Conservation (phyloP, 495 filamentous ascomycete species). For the Astrothelium subdiscretum region DNA sequence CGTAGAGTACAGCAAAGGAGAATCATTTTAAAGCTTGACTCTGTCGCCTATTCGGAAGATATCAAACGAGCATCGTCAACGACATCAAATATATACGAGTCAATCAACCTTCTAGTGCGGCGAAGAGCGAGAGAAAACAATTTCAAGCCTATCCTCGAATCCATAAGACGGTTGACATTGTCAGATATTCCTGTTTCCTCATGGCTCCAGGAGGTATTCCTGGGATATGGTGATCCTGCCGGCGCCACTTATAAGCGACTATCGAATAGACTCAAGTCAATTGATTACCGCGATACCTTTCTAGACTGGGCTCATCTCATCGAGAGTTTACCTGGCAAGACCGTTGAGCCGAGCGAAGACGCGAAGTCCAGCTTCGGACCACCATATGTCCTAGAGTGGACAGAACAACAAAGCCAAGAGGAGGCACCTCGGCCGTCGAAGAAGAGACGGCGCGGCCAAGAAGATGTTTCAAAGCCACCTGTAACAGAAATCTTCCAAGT, state of each 20-base stretch:
- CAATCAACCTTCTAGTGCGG: slow-evolving; percentile 77
- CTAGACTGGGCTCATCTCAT: slow-evolving; percentile 90
- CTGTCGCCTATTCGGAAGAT: slow-evolving; percentile 66
- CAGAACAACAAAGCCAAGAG: slow-evolving; percentile 30
- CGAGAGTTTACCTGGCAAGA: slow-evolving; percentile 74
- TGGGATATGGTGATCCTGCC: slow-evolving; percentile 88
- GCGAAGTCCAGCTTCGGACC: slow-evolving; percentile 66
- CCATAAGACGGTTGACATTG: slow-evolving; percentile 74
- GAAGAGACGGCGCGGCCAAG: slow-evolving; percentile 69
- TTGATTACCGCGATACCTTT: slow-evolving; percentile 92
- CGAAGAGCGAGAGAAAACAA: slow-evolving; percentile 89
- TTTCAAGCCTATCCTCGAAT: slow-evolving; percentile 88
- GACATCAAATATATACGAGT: slow-evolving; percentile 67
- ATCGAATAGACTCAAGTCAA: slow-evolving; percentile 57
- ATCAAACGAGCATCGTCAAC: slow-evolving; percentile 49
- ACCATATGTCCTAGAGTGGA: slow-evolving; percentile 66
- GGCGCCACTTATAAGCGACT: slow-evolving; percentile 77
- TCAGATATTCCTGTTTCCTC: slow-evolving; percentile 76
- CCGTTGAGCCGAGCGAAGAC: slow-evolving; percentile 61
- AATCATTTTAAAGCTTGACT: slow-evolving; percentile 73
- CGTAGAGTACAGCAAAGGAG: slow-evolving; percentile 48
- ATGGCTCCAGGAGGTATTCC: slow-evolving; percentile 94
- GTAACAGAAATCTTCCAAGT: slow-evolving; percentile 60
- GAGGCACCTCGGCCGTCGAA: slow-evolving; percentile 40
- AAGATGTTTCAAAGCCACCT: slow-evolving; percentile 39